A percentile compares a stretch with the other conserved stretches of the same genome.
Evolutionary conservation across 495 filamentous ascomycete genomes (phyloP).

Genomic region (Penicillium coprophilum): DNA sequence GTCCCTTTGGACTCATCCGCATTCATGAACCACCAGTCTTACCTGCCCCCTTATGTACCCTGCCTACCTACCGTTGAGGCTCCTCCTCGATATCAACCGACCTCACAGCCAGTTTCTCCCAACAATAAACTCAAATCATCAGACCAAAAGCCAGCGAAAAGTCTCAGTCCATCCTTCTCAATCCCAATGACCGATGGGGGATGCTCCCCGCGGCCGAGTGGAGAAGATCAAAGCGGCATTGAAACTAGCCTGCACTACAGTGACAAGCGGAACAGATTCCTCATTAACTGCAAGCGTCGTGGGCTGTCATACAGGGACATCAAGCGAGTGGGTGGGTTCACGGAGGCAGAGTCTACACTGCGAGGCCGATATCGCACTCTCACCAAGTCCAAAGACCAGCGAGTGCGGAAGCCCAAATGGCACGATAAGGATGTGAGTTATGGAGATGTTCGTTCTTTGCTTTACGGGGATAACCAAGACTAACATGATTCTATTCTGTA

Average conservation of each 20-base stretch:
- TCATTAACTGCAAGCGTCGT: slow-evolving; percentile 61
- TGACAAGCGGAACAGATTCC: slow-evolving; percentile 57
- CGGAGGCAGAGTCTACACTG: slow-evolving; percentile 83
- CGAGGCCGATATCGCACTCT: slow-evolving; percentile 76
- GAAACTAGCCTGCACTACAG: slow-evolving; percentile 16
- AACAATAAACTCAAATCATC: background rate
- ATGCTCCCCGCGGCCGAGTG: background rate
- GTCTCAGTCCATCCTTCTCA: slow-evolving; percentile 1
- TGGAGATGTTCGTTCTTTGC: background rate
- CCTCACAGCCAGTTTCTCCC: background rate
- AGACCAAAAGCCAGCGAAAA: background rate
- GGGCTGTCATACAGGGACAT: slow-evolving; percentile 83
- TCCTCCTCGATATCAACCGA: background rate
- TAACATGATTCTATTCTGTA: slow-evolving; percentile 22
- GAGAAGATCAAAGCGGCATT: background rate
- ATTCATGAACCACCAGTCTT: background rate
- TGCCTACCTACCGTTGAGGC: background rate
- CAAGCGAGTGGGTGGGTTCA: slow-evolving; percentile 60
- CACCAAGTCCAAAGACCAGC: slow-evolving; percentile 71
- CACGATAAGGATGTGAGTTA: slow-evolving; percentile 70
- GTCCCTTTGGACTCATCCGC: too few relatives aligned
- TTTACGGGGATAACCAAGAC: background rate
- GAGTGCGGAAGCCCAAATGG: slow-evolving; percentile 81
- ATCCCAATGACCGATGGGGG: background rate
- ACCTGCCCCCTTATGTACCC: background rate